A percentile compares a stretch with the other conserved stretches of the same genome.
These are phyloP conservation scores for Lactarius trivialis DNA, from an alignment of 768 basidiomycete genomes.

Conservation along the genomic window DNA sequence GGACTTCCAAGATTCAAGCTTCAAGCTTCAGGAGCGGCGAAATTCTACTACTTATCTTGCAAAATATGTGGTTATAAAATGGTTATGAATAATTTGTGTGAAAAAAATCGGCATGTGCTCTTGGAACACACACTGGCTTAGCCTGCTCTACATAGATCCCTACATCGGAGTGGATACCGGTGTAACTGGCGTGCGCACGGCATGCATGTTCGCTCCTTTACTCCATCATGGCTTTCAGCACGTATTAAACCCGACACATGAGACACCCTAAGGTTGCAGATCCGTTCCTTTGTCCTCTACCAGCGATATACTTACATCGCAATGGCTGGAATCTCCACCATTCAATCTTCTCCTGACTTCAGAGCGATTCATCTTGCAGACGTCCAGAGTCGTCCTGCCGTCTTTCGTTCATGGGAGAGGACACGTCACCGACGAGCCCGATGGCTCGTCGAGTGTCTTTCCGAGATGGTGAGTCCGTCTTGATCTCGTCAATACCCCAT, in stretches of 20 bases:
- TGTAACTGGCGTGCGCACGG: background rate
- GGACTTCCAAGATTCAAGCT: too few relatives aligned
- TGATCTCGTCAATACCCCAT: too few relatives aligned
- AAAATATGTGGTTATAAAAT: too few relatives aligned
- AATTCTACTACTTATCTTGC: too few relatives aligned
- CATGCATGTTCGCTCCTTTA: background rate
- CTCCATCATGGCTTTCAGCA: background rate
- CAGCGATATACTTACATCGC: background rate
- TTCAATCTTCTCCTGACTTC: conserved; percentile 1
- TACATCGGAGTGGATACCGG: too few relatives aligned
- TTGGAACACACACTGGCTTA: too few relatives aligned
- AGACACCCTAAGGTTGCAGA: background rate
- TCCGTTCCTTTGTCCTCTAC: background rate
- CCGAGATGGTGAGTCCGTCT: conserved; percentile 44
- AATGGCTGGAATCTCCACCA: background rate
- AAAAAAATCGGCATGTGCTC: too few relatives aligned
- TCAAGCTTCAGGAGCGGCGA: too few relatives aligned
- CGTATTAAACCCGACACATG: conserved; percentile 4
- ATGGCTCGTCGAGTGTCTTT: conserved; percentile 51
- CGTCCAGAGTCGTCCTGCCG: conserved; percentile 33
- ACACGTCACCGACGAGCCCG: conserved; percentile 37
- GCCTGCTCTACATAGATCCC: too few relatives aligned
- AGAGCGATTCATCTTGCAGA: conserved; percentile 40
- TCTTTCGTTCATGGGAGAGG: conserved; percentile 47
- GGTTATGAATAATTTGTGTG: too few relatives aligned